These are phyloP conservation scores for Phanerochaete sordida DNA, from an alignment of 768 basidiomycete species.

Conservation along the genomic window DNA sequence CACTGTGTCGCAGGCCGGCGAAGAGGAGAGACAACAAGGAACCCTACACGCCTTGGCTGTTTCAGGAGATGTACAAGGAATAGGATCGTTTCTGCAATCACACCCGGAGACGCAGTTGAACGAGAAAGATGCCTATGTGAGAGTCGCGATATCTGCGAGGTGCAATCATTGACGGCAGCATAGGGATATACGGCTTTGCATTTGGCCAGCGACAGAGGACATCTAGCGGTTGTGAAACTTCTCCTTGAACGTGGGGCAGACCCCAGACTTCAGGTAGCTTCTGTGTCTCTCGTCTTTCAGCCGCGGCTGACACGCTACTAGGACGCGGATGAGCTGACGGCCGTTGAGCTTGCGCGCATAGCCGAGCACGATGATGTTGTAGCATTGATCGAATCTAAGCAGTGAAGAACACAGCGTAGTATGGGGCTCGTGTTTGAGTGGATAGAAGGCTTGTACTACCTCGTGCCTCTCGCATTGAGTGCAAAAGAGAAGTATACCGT, in stretches of 20 bases:
- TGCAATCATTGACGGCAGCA: conserved; percentile 2
- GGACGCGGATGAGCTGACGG: conserved; percentile 67
- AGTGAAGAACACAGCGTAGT: background rate
- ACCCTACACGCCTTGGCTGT: conserved; percentile 64
- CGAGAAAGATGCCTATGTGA: conserved; percentile 68
- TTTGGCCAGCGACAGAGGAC: conserved; percentile 82
- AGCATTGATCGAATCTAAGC: conserved; percentile 25
- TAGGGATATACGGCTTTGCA: conserved; percentile 91
- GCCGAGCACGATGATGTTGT: conserved; percentile 57
- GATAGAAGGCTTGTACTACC: no score
- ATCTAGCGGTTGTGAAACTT: conserved; percentile 48
- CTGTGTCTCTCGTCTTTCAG: background rate
- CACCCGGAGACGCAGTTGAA: conserved; percentile 50
- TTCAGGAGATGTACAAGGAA: conserved; percentile 42
- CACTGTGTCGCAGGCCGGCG: conserved; percentile 38
- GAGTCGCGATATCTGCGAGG: conserved; percentile 20
- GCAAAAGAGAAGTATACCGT: background rate
- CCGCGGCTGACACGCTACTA: conserved; percentile 25
- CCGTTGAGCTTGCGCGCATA: conserved; percentile 55
- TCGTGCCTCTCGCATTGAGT: background rate
- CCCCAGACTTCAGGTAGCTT: conserved; percentile 52
- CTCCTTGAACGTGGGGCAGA: conserved; percentile 68
- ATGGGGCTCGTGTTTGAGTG: background rate
- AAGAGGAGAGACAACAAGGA: conserved; percentile 31
- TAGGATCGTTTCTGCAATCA: conserved; percentile 42